Conservation (phyloP, 169 alveolate genomes). For the Plasmodium vivax region DNA sequence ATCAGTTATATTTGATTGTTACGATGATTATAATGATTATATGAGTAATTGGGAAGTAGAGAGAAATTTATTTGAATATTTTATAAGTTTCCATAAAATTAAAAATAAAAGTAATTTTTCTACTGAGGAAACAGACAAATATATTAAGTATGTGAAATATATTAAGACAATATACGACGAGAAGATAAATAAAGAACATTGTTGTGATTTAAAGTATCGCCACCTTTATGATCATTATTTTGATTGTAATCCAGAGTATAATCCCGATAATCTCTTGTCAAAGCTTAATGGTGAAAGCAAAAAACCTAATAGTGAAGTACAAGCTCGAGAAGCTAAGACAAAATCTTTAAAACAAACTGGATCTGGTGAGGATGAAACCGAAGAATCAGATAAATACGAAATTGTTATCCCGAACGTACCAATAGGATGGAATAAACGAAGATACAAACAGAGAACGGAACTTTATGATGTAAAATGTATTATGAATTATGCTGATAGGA, state of each 20-base stretch:
- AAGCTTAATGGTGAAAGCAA: not conserved
- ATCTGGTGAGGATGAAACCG: not conserved
- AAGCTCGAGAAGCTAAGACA: not conserved
- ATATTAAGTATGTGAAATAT: not conserved
- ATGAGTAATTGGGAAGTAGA: not conserved
- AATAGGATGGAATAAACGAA: not conserved
- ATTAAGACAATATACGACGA: not conserved
- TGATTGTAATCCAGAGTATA: not conserved
- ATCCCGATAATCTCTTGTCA: not conserved
- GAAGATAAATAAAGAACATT: not conserved
- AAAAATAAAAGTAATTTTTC: not conserved
- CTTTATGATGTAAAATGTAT: not conserved
- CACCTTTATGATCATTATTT: not conserved
- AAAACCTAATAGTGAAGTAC: not conserved
- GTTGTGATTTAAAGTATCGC: not conserved
- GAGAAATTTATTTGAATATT: not conserved
- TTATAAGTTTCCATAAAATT: not conserved
- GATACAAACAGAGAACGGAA: not conserved
- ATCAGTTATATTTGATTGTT: not conserved
- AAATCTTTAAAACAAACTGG: not conserved
- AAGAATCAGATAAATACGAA: too few relatives aligned
- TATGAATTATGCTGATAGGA: not conserved
- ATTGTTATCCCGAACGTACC: too few relatives aligned
- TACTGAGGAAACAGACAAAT: not conserved
- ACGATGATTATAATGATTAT: not conserved